Conservation (phyloP, 2,329 filamentous ascomycete species). For the Mycosphaerella arachidis region DNA sequence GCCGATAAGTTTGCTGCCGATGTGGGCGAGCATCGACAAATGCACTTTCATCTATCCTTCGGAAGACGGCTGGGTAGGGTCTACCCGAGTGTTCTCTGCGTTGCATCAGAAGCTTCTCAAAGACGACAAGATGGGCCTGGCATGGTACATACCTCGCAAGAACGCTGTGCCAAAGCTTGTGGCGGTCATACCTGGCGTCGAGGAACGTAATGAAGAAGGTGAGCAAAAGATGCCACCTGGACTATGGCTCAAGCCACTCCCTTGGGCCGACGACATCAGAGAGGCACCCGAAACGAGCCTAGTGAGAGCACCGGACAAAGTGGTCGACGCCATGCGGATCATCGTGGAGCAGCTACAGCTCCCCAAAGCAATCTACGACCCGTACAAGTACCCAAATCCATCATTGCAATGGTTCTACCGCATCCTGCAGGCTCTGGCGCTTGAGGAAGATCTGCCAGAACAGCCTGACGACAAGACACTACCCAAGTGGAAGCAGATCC, state of each 20-base stretch:
- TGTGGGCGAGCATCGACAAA: constrained; percentile 82
- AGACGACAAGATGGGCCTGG: constrained; percentile 75
- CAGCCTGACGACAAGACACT: constrained; percentile 71
- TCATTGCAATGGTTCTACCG: constrained; percentile 95
- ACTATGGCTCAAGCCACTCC: constrained; percentile 82
- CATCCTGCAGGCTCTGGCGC: constrained; percentile 82
- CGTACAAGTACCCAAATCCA: constrained; percentile 76
- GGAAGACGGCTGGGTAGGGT: constrained; percentile 84
- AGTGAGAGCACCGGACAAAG: constrained; percentile 59
- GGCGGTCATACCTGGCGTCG: constrained; percentile 72
- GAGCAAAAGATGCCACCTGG: constrained; percentile 73
- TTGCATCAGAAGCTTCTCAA: constrained; percentile 81
- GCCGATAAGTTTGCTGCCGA: constrained; percentile 64
- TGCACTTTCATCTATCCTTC: constrained; percentile 92
- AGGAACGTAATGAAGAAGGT: constrained; percentile 60
- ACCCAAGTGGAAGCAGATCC: constrained; percentile 80
- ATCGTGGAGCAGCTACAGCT: constrained; percentile 84
- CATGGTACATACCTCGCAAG: constrained; percentile 80
- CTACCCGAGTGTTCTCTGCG: constrained; percentile 86
- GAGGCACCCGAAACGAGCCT: constrained; percentile 60
- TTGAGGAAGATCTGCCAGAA: constrained; percentile 85
- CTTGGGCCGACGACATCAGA: constrained; percentile 84
- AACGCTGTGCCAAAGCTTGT: constrained; percentile 77
- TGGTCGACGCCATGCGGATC: constrained; percentile 76
- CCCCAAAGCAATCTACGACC: constrained; percentile 79